Evolutionary conservation across 371 early-diverging fungal genomes (phyloP), one percentile per base, ranked within the genome.

Genomic region (Apophysomyces ossiformis): DNA sequence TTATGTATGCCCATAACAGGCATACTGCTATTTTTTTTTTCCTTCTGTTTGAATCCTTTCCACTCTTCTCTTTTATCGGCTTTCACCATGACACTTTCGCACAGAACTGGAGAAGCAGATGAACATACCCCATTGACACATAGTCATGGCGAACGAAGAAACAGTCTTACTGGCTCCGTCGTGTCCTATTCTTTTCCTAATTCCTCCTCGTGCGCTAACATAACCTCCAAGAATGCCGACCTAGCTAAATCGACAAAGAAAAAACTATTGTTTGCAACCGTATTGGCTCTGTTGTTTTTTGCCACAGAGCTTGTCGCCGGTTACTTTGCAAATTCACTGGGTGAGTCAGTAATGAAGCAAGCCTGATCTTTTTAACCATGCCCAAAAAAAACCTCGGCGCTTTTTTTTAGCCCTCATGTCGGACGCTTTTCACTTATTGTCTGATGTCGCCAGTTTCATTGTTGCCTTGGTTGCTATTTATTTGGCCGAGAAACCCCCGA

Each of bases 391-490:
- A 16, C 13, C 37, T 38, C 50, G 15, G 36, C 21, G 37, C 41
- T 61, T 60, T 37, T 46, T 41, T 61, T 57, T 65, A 82, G 93
- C 93, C 4, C 82, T 93, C 58, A 80, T 92, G 76, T 84, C 85
- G 57, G 93, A 92, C 75, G 86, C 89, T 35, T 91, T 93, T 72
- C 92, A 93, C 69, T 75, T 93, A 62, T 74, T 93, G 37, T 87
- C 89, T 65, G 89, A 89, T 69, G 87, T 91, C 16, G 86, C 88
- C 43, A 90, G 92, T 61, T 92, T 92, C 67, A 82, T 86, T 32
- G 89, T 93, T 32, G 90, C 91, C 9, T 68, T 93, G 54, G 81
- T 81, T 62, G 91, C 92, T 26, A 83, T 93, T 60, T 88, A 89
- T 72, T 76, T 92, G 26, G 86, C 90, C 35, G 85, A 85, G 65